phyloP scores from a whole-genome alignment of 129 eudicot genomes.

The Saposhnikovia divaricata region DNA sequence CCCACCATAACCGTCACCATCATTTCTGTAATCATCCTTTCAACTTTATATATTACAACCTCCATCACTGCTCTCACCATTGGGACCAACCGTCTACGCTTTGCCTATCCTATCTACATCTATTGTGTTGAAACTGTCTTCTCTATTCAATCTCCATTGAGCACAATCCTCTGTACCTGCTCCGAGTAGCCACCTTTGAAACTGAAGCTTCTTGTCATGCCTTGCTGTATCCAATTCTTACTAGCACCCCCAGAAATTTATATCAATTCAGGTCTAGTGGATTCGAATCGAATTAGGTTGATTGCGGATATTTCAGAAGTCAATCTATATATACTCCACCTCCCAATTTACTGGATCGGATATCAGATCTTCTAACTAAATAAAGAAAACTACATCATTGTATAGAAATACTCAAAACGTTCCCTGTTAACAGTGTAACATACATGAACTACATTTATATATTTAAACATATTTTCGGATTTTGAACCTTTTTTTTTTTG shows the following conservation, averaged over 20 bases:
- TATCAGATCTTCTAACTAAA: neutral
- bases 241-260: neutral
- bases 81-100: neutral
- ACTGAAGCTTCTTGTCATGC: neutral
- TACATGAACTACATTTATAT: too few species aligned
- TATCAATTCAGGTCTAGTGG: neutral
- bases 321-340: neutral
- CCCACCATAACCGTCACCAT: neutral
- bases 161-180: neutral
- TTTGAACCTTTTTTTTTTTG: too few species aligned
- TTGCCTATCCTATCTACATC: neutral
- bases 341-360: neutral
- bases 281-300: neutral
- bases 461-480: too few species aligned
- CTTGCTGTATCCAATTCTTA: neutral
- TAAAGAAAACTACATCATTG: too few species aligned
- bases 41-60: neutral
- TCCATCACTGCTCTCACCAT: neutral
- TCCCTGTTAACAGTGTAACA: too few species aligned
- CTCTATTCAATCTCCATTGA: neutral
- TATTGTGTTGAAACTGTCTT: neutral
- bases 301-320: neutral
- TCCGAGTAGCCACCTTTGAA: neutral
- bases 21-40: neutral
- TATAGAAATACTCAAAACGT: neutral